Evolutionary conservation across 208 protist species (phyloP).

Genomic region (Acanthamoeba lenticulata): DNA sequence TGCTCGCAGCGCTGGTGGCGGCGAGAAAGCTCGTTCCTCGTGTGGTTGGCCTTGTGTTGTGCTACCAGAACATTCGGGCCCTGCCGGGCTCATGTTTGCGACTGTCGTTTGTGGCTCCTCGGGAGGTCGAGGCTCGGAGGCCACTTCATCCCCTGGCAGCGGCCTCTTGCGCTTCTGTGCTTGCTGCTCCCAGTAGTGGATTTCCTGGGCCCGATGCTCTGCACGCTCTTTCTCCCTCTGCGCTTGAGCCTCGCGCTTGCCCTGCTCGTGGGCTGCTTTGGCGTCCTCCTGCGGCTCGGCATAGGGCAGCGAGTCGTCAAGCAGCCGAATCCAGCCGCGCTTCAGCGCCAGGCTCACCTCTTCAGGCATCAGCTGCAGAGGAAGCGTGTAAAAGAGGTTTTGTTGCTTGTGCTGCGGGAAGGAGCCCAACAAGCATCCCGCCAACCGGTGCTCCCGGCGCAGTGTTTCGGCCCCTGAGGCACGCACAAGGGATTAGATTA

Average conservation of each 20-base stretch:
- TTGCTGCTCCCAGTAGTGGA: not conserved
- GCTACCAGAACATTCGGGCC: too few relatives aligned
- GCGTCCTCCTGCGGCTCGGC: not conserved
- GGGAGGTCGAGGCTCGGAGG: too few relatives aligned
- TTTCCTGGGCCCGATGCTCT: not conserved
- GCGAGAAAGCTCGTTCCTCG: not conserved
- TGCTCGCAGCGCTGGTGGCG: not conserved
- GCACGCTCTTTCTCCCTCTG: not conserved
- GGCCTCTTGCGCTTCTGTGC: not conserved
- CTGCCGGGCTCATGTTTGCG: too few relatives aligned
- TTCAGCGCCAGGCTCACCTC: constrained; percentile 24
- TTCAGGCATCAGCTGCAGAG: not conserved
- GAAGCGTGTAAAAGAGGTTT: not conserved
- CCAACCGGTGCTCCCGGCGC: not conserved
- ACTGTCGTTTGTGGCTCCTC: too few relatives aligned
- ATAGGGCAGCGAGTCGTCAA: not conserved
- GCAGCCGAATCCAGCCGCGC: not conserved
- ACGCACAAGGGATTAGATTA: not conserved
- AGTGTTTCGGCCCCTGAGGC: not conserved
- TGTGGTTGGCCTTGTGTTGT: too few relatives aligned
- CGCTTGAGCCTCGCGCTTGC: not conserved
- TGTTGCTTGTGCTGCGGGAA: constrained; percentile 36
- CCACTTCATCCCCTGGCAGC: not conserved
- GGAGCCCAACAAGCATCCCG: not conserved
- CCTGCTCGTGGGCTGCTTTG: not conserved